A percentile compares a stretch with the other conserved stretches of the same genome.
Evolutionary conservation across 352 stramenopile species (phyloP).

Genomic region (Phytophthora megakarya): DNA sequence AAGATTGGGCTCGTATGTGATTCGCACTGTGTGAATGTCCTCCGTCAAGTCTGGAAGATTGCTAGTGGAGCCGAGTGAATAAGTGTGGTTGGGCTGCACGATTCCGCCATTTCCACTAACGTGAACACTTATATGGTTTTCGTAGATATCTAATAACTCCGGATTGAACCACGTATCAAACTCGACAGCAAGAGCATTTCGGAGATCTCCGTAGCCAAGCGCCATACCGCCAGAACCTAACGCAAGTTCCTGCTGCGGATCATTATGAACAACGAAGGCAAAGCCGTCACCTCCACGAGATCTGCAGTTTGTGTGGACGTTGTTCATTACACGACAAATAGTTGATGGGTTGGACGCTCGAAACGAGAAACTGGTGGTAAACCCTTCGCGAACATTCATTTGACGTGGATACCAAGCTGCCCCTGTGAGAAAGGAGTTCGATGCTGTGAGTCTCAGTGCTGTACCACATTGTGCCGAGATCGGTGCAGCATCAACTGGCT

Average conservation of each 20-base stretch:
- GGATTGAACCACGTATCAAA: slow-evolving; percentile 94
- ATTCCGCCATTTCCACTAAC: slow-evolving; percentile 40
- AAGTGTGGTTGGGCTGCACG: slow-evolving; percentile 77
- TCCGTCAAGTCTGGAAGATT: slow-evolving; percentile 84
- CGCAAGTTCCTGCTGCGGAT: slow-evolving; percentile 48
- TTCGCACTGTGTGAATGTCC: slow-evolving; percentile 60
- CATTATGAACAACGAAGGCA: slow-evolving; percentile 88
- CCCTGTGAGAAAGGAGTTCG: slow-evolving; percentile 70
- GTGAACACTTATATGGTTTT: slow-evolving; percentile 94
- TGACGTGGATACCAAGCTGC: slow-evolving; percentile 91
- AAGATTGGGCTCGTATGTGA: slow-evolving; percentile 80
- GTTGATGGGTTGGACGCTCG: slow-evolving; percentile 85
- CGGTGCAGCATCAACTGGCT: slow-evolving; percentile 32
- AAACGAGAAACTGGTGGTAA: slow-evolving; percentile 89
- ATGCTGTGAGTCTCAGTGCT: slow-evolving; percentile 81
- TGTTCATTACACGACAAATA: slow-evolving; percentile 87
- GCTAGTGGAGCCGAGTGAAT: slow-evolving; percentile 70
- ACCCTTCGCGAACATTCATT: slow-evolving; percentile 91
- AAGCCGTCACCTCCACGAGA: slow-evolving; percentile 78
- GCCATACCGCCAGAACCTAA: slow-evolving; percentile 73
- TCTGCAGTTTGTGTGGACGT: slow-evolving; percentile 83
- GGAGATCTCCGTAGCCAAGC: slow-evolving; percentile 88
- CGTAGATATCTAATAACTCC: slow-evolving; percentile 86
- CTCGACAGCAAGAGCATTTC: slow-evolving; percentile 88
- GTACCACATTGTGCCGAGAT: slow-evolving; percentile 63